A percentile compares a stretch with the other conserved stretches of the same genome.
These are phyloP conservation scores for Russula foetens DNA, from an alignment of 768 basidiomycete species.

Conservation along the genomic window DNA sequence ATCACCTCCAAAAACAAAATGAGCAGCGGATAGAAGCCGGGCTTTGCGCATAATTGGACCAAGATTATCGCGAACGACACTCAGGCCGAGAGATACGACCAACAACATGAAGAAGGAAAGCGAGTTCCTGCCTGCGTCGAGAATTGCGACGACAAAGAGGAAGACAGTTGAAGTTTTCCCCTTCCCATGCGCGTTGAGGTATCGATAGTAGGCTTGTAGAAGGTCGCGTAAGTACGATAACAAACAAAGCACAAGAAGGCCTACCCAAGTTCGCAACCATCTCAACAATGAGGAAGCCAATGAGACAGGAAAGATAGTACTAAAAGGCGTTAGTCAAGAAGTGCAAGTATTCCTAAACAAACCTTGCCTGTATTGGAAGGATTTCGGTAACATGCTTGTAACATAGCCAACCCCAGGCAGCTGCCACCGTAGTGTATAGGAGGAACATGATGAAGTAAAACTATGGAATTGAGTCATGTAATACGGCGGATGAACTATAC, in stretches of 20 bases:
- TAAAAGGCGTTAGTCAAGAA: constrained; percentile 27
- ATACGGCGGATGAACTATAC: neutral
- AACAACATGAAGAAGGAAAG: constrained; percentile 93
- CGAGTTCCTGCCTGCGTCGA: constrained; percentile 92
- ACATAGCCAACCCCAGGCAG: constrained; percentile 78
- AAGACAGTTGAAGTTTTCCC: constrained; percentile 75
- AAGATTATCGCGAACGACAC: constrained; percentile 84
- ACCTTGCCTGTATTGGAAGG: constrained; percentile 76
- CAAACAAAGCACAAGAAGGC: constrained; percentile 19
- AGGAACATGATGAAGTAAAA: constrained; percentile 85
- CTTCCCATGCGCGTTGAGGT: constrained; percentile 81
- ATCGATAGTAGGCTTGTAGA: constrained; percentile 77
- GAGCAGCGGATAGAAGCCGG: constrained; percentile 70
- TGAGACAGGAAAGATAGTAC: constrained; percentile 87
- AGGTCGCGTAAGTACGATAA: neutral
- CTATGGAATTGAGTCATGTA: constrained; percentile 31
- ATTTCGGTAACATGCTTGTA: constrained; percentile 75
- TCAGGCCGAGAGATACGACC: constrained; percentile 86
- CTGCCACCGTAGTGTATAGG: constrained; percentile 61
- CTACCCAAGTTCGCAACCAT: constrained; percentile 89
- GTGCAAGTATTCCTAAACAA: neutral
- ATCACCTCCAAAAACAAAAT: constrained; percentile 92
- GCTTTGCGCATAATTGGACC: constrained; percentile 81
- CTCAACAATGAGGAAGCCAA: constrained; percentile 83
- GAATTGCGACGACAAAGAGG: constrained; percentile 90